Evolutionary conservation across 371 early-diverging fungal genomes (phyloP), one percentile per base, ranked within the genome.

Genomic region (Mucor irregularis): DNA sequence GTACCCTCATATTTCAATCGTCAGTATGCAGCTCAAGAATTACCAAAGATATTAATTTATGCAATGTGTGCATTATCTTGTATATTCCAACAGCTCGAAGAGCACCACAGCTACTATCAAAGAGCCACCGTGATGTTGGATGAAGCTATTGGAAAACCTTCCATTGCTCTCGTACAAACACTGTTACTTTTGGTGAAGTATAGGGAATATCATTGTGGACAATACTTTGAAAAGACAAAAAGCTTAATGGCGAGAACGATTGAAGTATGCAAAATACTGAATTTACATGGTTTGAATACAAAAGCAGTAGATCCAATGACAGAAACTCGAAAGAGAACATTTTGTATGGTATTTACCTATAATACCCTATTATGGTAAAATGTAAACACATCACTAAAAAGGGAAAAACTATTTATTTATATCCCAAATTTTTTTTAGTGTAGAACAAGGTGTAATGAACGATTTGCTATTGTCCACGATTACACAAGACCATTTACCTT

Each of bases 171-270:
- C 10, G 86, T 90, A 5, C 82, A 86, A 28, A 85, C 90, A 1
- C 60, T 92, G 14, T 64, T 91, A 24, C 64, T 90, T 16, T 66
- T 92, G 67, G 79, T 87, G 11, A 85, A 86, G n/a, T 90, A 89
- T 56, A 81, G 74, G 37, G 82, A 87, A 45, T 59, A 49, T 80
- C 47, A 63, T 31, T 47, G 55, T 21, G 53, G 61, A 2, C 11
- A 57, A 37, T 64, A 38, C 28, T 64, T 64, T 34, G 58, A 58
- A 35, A 49, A 46, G 8, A 48, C 52, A 17, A 65, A 60, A 30
- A 59, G 52, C 17, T 34, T 65, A 46, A 54, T 65, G 17, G 33
- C 52, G 2, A 50, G 65, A 43, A 31, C 49, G 0, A 52, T 60
- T 22, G 65, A 65, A 22, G 25, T 60, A 16, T 60, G 65, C 30